Evolutionary conservation across 148 eudicot genomes (phyloP), one percentile per base, ranked within the genome.

Genomic region (Mesembryanthemum crystallinum): DNA sequence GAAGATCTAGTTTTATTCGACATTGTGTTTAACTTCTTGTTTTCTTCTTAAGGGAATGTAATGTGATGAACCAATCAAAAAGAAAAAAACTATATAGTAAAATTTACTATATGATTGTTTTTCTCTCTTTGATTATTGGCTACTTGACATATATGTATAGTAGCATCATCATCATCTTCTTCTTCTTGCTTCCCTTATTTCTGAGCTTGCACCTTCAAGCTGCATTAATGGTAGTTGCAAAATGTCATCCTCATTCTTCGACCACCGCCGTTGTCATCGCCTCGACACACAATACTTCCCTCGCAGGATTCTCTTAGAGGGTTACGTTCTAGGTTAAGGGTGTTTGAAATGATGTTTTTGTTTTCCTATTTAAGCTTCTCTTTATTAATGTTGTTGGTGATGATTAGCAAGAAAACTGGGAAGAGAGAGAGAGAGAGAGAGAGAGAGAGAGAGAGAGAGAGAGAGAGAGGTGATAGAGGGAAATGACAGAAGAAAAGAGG

Each of bases 401-500:
- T 61, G 29, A 55, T 8, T 27, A 59, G 42, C 55, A 73, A 67
- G 27, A 64, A 67, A 57, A 54, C 21, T 42, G 47, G 60, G 52
- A n/a, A n/a, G 43, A 61, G 30, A 42, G n/a, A 58, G 73, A 24
- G 32, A 29, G n/a, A 49, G 37, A 29, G 45, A 33, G 27, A 20
- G 33, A 61, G 30, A 42, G n/a, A 58, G 73, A 24, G 32, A 29
- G 43, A 61, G 30, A 42, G n/a, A 58, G 73, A 24, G 32, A 29
- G n/a, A 49, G 37, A 29, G 45, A 33, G 27, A 20, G 33, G 23
- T 43, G 61, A 3, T 10, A 18, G 32, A 21, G 64, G 47, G 25
- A 69, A 73, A 73, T 58, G 67, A 66, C 28, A 69, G 69, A 79
- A 54, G 27, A 74, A 1, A 60, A 37, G 9, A 54, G n/a, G 59